Conservation (phyloP, 495 filamentous ascomycete genomes). For the Xylona heveae region DNA sequence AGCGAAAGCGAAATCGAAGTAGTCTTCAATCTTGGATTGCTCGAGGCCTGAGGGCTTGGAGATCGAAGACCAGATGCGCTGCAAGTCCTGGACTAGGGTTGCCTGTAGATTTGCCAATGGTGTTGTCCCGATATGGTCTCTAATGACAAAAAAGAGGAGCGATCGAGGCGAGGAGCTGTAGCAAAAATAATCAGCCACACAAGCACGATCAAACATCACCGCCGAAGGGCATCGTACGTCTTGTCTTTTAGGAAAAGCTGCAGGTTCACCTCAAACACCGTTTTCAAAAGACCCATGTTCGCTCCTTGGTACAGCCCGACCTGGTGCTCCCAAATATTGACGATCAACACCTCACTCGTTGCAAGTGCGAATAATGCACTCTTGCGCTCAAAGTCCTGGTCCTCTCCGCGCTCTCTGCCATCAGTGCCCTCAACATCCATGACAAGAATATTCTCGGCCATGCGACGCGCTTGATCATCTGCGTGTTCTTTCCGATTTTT, state of each 20-base stretch:
- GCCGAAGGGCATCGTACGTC: slow-evolving; percentile 28
- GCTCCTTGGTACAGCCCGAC: slow-evolving; percentile 95
- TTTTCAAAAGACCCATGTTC: slow-evolving; percentile 96
- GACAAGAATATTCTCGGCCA: slow-evolving; percentile 95
- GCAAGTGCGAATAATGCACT: slow-evolving; percentile 91
- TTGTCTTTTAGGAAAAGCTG: slow-evolving; percentile 89
- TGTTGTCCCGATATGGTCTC: slow-evolving; percentile 82
- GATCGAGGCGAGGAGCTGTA: slow-evolving; percentile 68
- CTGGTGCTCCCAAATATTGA: slow-evolving; percentile 99
- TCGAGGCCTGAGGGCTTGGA: slow-evolving; percentile 81
- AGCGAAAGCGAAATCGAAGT: slow-evolving; percentile 96
- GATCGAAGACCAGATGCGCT: slow-evolving; percentile 75
- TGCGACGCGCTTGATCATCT: slow-evolving; percentile 22
- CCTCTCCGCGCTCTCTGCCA: slow-evolving; percentile 86
- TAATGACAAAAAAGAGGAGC: slow-evolving; percentile 94
- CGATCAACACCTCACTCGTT: slow-evolving; percentile 92
- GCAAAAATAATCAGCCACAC: background rate
- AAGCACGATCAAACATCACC: background rate
- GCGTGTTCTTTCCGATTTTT: slow-evolving; percentile 54
- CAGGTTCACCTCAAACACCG: slow-evolving; percentile 95
- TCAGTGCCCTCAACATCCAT: slow-evolving; percentile 99
- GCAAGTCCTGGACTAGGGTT: slow-evolving; percentile 76
- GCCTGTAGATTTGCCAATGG: slow-evolving; percentile 72
- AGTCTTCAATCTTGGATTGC: slow-evolving; percentile 75
- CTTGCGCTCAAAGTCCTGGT: slow-evolving; percentile 97